Percentiles rank a stretch among this genome's conserved stretches.
These are phyloP conservation scores for Cenchrus purpureus DNA, from an alignment of 176 grass and related monocot genomes.

Conservation along the genomic window DNA sequence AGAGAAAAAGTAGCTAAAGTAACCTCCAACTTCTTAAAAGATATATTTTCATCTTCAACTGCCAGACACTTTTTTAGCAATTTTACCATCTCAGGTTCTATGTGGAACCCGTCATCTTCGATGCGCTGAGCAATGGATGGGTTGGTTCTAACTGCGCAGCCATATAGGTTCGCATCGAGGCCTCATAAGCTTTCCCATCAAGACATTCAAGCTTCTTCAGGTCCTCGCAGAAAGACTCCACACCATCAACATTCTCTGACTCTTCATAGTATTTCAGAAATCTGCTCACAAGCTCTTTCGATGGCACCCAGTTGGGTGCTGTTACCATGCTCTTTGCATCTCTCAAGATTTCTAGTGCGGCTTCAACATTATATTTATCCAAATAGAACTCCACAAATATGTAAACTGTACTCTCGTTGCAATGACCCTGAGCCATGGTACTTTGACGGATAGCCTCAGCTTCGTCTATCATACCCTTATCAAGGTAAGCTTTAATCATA, in stretches of 20 bases:
- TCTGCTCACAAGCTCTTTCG: slow-evolving; percentile 34
- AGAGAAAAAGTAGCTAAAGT: not conserved
- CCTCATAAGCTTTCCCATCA: slow-evolving; percentile 36
- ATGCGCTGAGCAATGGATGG: slow-evolving; percentile 15
- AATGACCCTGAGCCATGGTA: slow-evolving; percentile 40
- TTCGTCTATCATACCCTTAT: slow-evolving; percentile 50
- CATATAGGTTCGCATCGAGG: slow-evolving; percentile 33
- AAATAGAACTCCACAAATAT: slow-evolving; percentile 50
- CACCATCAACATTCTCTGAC: slow-evolving; percentile 41
- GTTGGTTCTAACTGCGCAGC: slow-evolving; percentile 31
- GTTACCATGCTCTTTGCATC: slow-evolving; percentile 35
- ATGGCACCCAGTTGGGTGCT: slow-evolving; percentile 27
- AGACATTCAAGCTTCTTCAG: slow-evolving; percentile 40
- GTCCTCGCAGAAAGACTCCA: slow-evolving; percentile 37
- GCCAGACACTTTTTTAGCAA: slow-evolving; percentile 15
- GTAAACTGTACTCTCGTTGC: slow-evolving; percentile 16
- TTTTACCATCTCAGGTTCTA: slow-evolving; percentile 19
- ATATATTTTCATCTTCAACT: not conserved
- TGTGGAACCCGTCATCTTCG: slow-evolving; percentile 40
- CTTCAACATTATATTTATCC: slow-evolving; percentile 22
- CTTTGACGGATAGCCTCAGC: slow-evolving; percentile 49
- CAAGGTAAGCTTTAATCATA: slow-evolving; percentile 53
- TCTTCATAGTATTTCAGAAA: slow-evolving; percentile 55
- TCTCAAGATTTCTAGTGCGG: slow-evolving; percentile 33
- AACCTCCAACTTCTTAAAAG: not conserved